Evolutionary conservation across 306 rosid species (phyloP).

Genomic region (Acacia melanoxylon): DNA sequence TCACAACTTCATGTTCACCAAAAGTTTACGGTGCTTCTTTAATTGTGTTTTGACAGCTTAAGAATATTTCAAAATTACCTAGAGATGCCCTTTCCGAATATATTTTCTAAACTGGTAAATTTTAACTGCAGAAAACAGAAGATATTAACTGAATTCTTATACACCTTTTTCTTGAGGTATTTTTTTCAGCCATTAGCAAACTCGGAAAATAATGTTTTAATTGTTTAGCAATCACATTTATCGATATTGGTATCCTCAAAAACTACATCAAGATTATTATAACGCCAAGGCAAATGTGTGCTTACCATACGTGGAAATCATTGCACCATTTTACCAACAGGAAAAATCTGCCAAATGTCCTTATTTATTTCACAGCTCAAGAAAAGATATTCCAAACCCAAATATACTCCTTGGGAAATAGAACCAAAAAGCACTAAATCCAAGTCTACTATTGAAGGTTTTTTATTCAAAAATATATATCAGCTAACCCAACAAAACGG

Average conservation of each 20-base stretch:
- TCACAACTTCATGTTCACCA: background rate
- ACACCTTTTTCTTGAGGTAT: no score
- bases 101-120: background rate
- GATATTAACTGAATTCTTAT: no score
- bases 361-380: slow-evolving; percentile 1
- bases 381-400: slow-evolving; percentile 19
- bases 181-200: background rate
- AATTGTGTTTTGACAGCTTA: background rate
- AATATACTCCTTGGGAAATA: slow-evolving; percentile 1
- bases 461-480: background rate
- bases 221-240: background rate
- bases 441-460: background rate
- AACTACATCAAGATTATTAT: background rate
- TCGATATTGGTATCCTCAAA: background rate
- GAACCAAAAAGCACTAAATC: background rate
- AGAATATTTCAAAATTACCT: slow-evolving; percentile 2
- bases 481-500: background rate
- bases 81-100: background rate
- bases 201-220: background rate
- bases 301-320: slow-evolving; percentile 1
- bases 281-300: background rate
- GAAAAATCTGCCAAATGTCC: slow-evolving; percentile 7
- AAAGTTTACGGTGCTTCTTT: background rate
- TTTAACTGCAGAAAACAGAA: background rate
- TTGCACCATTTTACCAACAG: background rate